Percentiles rank a stretch among this genome's conserved stretches.
phyloP scores from a whole-genome alignment of 345 rosid genomes.

The Camelina hispida region DNA sequence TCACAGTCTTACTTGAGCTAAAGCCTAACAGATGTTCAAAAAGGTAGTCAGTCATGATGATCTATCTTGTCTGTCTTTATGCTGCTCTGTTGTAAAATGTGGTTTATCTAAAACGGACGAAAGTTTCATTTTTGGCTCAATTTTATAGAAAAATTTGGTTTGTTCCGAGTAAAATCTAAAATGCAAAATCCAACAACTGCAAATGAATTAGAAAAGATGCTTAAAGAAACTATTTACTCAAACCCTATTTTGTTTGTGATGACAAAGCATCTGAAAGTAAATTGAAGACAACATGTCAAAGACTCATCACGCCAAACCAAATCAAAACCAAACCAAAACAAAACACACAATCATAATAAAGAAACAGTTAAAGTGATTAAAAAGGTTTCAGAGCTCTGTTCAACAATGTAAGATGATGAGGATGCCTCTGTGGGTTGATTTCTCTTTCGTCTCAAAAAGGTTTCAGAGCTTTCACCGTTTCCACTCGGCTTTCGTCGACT shows the following conservation, averaged over 20 bases:
- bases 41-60: too few relatives aligned
- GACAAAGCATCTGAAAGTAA: conserved; percentile 33
- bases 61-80: too few relatives aligned
- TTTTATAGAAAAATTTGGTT: background rate
- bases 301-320: conserved; percentile 32
- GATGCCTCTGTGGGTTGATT: conserved; percentile 25
- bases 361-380: conserved; percentile 38
- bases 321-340: conserved; percentile 32
- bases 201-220: conserved; percentile 9
- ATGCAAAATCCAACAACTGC: background rate
- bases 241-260: conserved; percentile 25
- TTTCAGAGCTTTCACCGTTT: conserved; percentile 59
- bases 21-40: too few relatives aligned
- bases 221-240: conserved; percentile 37
- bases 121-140: background rate
- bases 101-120: background rate
- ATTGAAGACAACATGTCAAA: conserved; percentile 35
- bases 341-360: conserved; percentile 32
- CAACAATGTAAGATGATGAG: conserved; percentile 36
- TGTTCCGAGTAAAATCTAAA: background rate
- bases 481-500: conserved; percentile 70
- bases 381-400: conserved; percentile 35
- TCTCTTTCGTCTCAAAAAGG: conserved; percentile 19
- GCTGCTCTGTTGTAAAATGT: too few relatives aligned
- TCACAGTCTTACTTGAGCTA: too few relatives aligned